phyloP scores from a whole-genome alignment of 805 yeast species.

The Candida stauntonica region DNA sequence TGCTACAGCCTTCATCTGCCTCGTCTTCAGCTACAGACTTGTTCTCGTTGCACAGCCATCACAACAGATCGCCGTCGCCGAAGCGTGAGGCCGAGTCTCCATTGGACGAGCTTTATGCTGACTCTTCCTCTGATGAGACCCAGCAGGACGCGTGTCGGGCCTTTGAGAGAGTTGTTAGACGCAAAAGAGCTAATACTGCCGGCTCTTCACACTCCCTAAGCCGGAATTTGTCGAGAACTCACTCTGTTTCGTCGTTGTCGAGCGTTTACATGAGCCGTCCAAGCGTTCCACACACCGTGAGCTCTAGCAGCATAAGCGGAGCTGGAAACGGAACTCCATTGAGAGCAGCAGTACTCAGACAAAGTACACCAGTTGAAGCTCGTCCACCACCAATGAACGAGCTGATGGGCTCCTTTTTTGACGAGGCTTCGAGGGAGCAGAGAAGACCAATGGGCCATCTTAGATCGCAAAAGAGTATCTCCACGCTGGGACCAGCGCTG shows the following conservation, averaged over 20 bases:
- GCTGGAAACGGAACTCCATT: constrained; percentile 25
- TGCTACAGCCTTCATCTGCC: constrained; percentile 20
- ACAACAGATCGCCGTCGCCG: constrained; percentile 25
- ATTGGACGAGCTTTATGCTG: constrained; percentile 6
- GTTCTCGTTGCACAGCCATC: constrained; percentile 18
- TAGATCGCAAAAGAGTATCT: constrained; percentile 17
- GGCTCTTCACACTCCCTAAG: constrained; percentile 18
- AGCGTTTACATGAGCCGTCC: no score
- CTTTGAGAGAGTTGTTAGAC: constrained; percentile 23
- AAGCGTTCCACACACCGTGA: no score
- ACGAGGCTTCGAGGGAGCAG: constrained; percentile 15
- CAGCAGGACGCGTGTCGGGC: constrained; percentile 17
- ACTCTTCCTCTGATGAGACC: constrained; percentile 16
- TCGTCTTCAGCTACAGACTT: constrained; percentile 25
- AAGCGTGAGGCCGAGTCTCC: constrained; percentile 20
- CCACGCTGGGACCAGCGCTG: constrained; percentile 23
- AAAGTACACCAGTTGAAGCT: constrained; percentile 19
- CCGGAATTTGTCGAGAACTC: constrained; percentile 18
- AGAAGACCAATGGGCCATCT: constrained; percentile 12
- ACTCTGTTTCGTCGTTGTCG: constrained; percentile 23
- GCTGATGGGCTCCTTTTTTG: constrained; percentile 19
- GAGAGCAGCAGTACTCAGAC: constrained; percentile 18
- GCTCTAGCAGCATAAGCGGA: no score
- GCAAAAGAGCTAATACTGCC: constrained; percentile 27
- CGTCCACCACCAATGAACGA: constrained; percentile 12